Base-by-base conservation (phyloP, 352 stramenopile genomes). In the Elongisporangium undulatum region DNA sequence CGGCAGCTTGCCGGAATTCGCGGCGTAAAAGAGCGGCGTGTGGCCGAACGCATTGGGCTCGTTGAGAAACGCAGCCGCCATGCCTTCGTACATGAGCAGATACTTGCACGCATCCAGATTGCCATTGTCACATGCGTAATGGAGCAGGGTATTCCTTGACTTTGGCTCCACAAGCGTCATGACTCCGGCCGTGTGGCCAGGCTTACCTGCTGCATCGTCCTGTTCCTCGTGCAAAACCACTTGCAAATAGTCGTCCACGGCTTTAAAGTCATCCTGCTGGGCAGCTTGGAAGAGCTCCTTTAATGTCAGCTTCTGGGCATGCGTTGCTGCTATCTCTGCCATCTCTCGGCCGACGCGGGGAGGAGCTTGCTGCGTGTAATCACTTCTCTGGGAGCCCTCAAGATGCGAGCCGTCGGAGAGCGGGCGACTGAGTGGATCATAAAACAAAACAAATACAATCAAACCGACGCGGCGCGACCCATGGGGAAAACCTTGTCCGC, bases 61-160 rank as follows among this genome's bases (percentile, higher is more conserved):
- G 59, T 94, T 94, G 10, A 94, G 58, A 45, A 85, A 89, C 5
- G 64, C 69, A 9, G 71, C 66, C 1, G 63, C 57, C 69, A 92
- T 74, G 6, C 79, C 85, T 12, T 87, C 62, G 22, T 68, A 79
- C 83, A 94, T 92, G 61, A 92, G 71, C 49, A 92, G 58, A 34
- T 74, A 83, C 67, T 92, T 94, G 75, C 85, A 94, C 0, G 81
- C 79, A n/a, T 87, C 72, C 15, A 94, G 64, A 57, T 94, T 92
- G 4, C 82, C 85, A 62, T 92, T 92, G 55, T 90, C 80, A 49
- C 85, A 92, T 2, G 85, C 85, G 45, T 92, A 90, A 45, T 94
- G 85, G 9, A 94, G 66, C 21, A 92, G 58, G 17, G 81, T 90
- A 66, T 92, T 92, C 21, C 74, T 72, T 13, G 79, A 89, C 62